Evolutionary conservation across 2,329 filamentous ascomycete genomes (phyloP).

Genomic region (Ophiostoma sp.): DNA sequence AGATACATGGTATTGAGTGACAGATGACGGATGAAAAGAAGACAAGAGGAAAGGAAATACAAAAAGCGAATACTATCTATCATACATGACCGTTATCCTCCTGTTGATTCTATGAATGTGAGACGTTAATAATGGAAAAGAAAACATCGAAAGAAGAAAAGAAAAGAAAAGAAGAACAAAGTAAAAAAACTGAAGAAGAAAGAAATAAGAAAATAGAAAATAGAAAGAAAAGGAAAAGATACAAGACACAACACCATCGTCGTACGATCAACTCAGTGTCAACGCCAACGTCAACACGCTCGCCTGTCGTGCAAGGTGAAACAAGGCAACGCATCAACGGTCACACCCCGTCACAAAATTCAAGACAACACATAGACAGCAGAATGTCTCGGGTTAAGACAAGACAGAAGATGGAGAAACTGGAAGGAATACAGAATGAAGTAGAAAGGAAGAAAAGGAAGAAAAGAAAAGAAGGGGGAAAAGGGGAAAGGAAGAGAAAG

Average conservation of each 20-base stretch:
- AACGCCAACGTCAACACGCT: not conserved
- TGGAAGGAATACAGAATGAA: constrained; percentile 2
- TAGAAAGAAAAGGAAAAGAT: not conserved
- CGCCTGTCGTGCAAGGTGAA: not conserved
- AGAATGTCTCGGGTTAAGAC: not conserved
- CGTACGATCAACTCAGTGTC: constrained; percentile 1
- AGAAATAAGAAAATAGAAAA: constrained; percentile 4
- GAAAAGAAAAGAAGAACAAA: not conserved
- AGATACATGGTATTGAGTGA: not conserved
- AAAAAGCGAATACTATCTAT: not conserved
- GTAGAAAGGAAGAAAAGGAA: not conserved
- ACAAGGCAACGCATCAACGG: not conserved
- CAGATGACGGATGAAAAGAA: too few relatives aligned
- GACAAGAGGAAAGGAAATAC: not conserved
- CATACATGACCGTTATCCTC: constrained; percentile 4
- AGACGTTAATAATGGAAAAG: not conserved
- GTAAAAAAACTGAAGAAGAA: not conserved
- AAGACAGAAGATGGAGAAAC: not conserved
- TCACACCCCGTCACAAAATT: constrained; percentile 8
- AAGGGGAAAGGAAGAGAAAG: not conserved
- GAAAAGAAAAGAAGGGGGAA: not conserved
- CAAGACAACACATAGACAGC: not conserved
- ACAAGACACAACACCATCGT: not conserved
- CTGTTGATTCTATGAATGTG: not conserved
- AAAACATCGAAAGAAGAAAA: not conserved